Conservation (phyloP, 768 basidiomycete genomes). For the Pholiota molesta region DNA sequence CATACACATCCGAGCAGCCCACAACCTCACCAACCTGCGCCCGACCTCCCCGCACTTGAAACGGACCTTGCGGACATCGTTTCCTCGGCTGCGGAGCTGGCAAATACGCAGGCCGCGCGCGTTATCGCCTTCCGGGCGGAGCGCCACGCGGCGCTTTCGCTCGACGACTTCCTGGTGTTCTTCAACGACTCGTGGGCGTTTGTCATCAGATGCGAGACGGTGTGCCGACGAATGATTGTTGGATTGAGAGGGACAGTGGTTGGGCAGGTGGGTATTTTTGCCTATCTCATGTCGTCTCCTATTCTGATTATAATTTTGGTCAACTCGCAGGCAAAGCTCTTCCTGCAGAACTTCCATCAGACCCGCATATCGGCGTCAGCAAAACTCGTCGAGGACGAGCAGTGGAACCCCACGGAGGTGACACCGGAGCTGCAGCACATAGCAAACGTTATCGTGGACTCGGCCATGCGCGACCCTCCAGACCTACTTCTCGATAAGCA, state of each 20-base stretch:
- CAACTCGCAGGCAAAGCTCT: conserved; percentile 73
- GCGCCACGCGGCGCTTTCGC: conserved; percentile 71
- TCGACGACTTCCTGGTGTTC: conserved; percentile 76
- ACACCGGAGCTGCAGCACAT: conserved; percentile 64
- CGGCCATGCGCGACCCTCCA: conserved; percentile 80
- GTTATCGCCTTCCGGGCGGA: conserved; percentile 78
- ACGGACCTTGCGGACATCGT: conserved; percentile 80
- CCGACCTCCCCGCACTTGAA: conserved; percentile 47
- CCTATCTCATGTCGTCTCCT: neutral
- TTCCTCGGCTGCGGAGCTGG: conserved; percentile 80
- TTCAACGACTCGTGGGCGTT: conserved; percentile 91
- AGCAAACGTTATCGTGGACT: conserved; percentile 75
- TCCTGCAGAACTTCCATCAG: conserved; percentile 87
- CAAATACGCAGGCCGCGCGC: conserved; percentile 81
- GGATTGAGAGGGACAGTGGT: conserved; percentile 86
- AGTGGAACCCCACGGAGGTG: conserved; percentile 87
- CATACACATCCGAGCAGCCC: conserved; percentile 30
- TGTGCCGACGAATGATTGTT: conserved; percentile 91
- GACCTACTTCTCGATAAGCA: conserved; percentile 54
- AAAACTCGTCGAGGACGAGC: conserved; percentile 93
- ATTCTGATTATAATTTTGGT: conserved; percentile 13
- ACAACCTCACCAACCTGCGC: conserved; percentile 28
- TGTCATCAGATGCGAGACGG: conserved; percentile 83
- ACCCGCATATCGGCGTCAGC: conserved; percentile 77
- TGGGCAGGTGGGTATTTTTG: conserved; percentile 58